Evolutionary conservation across 176 grass and related monocot species (phyloP).

Genomic region (Rhynchospora tenuis): DNA sequence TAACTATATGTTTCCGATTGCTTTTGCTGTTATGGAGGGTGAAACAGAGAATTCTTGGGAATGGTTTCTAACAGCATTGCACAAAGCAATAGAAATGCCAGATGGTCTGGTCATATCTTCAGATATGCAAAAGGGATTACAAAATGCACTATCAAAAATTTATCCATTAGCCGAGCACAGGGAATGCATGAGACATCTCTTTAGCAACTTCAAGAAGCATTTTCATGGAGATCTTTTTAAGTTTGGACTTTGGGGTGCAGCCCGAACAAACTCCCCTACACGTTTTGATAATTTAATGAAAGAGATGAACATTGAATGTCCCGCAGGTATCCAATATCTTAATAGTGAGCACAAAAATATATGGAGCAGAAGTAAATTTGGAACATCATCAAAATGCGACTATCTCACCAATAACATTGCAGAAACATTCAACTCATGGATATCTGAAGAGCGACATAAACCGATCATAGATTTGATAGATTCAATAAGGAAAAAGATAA

Average conservation of each 20-base stretch:
- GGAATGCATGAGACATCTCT: neutral
- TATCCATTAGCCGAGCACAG: neutral
- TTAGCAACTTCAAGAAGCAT: neutral
- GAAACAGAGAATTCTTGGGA: neutral
- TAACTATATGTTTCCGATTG: neutral
- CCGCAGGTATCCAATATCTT: neutral
- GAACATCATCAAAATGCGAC: neutral
- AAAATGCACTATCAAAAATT: neutral
- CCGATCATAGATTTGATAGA: neutral
- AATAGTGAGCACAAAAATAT: neutral
- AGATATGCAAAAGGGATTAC: too few relatives aligned
- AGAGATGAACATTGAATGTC: too few relatives aligned
- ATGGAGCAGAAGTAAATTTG: neutral
- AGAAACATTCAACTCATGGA: slow-evolving; percentile 14
- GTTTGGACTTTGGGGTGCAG: too few relatives aligned
- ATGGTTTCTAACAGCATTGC: slow-evolving; percentile 2
- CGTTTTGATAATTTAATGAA: too few relatives aligned
- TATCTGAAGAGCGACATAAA: neutral
- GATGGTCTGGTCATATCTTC: too few relatives aligned
- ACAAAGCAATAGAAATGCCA: neutral
- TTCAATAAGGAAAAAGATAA: neutral
- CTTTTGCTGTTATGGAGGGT: too few relatives aligned
- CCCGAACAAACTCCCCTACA: too few relatives aligned
- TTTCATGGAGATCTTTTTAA: too few relatives aligned
- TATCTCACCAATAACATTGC: neutral